These are phyloP conservation scores for Silene uniflora DNA, from an alignment of 148 eudicot genomes.

Conservation along the genomic window DNA sequence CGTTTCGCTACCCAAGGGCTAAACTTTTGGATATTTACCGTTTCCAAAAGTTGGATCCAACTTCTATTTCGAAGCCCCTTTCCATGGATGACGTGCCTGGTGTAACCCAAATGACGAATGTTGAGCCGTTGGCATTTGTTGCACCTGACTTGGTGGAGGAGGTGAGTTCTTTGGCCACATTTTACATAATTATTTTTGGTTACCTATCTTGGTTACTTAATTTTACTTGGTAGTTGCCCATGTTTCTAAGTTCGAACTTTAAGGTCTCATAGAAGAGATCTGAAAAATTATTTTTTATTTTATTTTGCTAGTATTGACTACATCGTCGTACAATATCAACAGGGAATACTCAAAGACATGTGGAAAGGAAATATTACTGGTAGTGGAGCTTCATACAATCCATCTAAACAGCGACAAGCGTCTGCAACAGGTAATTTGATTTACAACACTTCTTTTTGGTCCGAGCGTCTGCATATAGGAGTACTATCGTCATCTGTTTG, in stretches of 20 bases:
- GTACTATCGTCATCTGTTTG: slow-evolving; percentile 6
- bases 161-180: slow-evolving; percentile 41
- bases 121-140: slow-evolving; percentile 80
- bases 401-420: slow-evolving; percentile 45
- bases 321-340: slow-evolving; percentile 9
- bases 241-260: neutral
- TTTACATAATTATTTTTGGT: neutral
- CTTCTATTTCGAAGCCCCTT: slow-evolving; percentile 38
- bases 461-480: neutral
- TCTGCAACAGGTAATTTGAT: slow-evolving; percentile 42
- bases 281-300: neutral
- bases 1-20: slow-evolving; percentile 77
- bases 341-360: slow-evolving; percentile 67
- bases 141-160: slow-evolving; percentile 75
- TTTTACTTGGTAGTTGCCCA: neutral
- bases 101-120: slow-evolving; percentile 43
- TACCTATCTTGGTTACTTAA: neutral
- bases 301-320: slow-evolving; percentile 12
- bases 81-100: slow-evolving; percentile 57
- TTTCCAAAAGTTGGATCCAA: slow-evolving; percentile 45
- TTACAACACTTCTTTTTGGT: slow-evolving; percentile 5
- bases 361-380: slow-evolving; percentile 78
- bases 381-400: slow-evolving; percentile 56
- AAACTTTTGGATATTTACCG: slow-evolving; percentile 93
- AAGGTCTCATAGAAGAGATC: neutral